Evolutionary conservation across 805 yeast genomes (phyloP).

Genomic region (Sugiyamaella mastotermitis): DNA sequence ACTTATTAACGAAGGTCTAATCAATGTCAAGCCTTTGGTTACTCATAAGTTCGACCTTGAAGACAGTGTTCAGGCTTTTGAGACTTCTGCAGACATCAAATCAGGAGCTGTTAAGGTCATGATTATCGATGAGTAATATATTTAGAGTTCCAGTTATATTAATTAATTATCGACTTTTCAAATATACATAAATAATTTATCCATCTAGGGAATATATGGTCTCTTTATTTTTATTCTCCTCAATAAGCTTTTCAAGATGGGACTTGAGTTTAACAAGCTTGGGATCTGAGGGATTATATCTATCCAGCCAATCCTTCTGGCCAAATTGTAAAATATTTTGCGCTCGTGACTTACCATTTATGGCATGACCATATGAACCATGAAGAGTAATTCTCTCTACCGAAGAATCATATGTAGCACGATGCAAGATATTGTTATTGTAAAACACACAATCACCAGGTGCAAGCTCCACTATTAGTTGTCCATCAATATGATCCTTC

Average conservation of each 20-base stretch:
- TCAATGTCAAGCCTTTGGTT: slow-evolving; percentile 41
- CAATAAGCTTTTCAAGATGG: slow-evolving; percentile 12
- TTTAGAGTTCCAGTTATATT: not conserved
- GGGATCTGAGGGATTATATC: slow-evolving; percentile 14
- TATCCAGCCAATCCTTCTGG: slow-evolving; percentile 38
- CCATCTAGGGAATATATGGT: slow-evolving; percentile 14
- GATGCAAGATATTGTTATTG: slow-evolving; percentile 44
- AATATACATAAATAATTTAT: slow-evolving; percentile 3
- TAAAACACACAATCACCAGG: slow-evolving; percentile 50
- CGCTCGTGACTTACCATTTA: slow-evolving; percentile 39
- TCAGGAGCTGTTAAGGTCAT: slow-evolving; percentile 45
- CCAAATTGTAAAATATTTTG: slow-evolving; percentile 51
- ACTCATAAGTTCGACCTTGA: slow-evolving; percentile 45
- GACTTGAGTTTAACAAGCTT: slow-evolving; percentile 9
- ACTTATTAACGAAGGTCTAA: slow-evolving; percentile 38
- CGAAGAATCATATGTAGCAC: slow-evolving; percentile 38
- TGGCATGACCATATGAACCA: slow-evolving; percentile 43
- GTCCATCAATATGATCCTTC: slow-evolving; percentile 14
- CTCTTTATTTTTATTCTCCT: slow-evolving; percentile 12
- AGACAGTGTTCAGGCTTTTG: slow-evolving; percentile 43
- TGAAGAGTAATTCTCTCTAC: slow-evolving; percentile 41
- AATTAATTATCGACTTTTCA: not conserved
- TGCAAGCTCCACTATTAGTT: slow-evolving; percentile 35
- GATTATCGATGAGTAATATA: slow-evolving; percentile 33
- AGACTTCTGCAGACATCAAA: slow-evolving; percentile 34